Evolutionary conservation across 2,329 filamentous ascomycete genomes (phyloP).

Genomic region (Cladophialophora chaetospira): DNA sequence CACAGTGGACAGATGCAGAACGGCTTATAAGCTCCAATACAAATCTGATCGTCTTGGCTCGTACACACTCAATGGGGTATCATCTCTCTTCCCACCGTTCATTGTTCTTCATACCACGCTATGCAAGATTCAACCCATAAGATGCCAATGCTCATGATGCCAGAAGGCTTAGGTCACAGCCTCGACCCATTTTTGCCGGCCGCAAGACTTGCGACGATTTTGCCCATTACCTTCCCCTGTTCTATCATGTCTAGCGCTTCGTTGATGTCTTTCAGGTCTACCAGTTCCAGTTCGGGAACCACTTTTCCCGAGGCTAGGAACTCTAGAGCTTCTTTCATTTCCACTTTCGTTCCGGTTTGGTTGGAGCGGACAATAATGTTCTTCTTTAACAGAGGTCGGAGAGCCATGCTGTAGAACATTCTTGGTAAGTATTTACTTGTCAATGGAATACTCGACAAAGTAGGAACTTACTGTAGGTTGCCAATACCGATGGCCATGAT

Average conservation of each 20-base stretch:
- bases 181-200: background rate
- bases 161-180: background rate
- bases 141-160: background rate
- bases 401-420: constrained; percentile 10
- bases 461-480: constrained; percentile 11
- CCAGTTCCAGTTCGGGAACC: constrained; percentile 11
- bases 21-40: background rate
- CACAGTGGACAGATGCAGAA: constrained; percentile 2
- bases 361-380: constrained; percentile 11
- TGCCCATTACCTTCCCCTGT: constrained; percentile 13
- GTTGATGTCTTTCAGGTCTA: constrained; percentile 7
- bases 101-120: too few relatives aligned
- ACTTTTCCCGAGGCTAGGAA: constrained; percentile 6
- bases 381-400: constrained; percentile 11
- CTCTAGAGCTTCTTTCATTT: constrained; percentile 8
- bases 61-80: background rate
- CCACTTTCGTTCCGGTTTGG: constrained; percentile 12
- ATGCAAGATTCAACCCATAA: too few relatives aligned
- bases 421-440: background rate
- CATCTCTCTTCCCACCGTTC: background rate
- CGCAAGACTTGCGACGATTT: constrained; percentile 2
- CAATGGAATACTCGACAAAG: background rate
- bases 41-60: background rate
- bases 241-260: constrained; percentile 10
- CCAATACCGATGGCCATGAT: constrained; percentile 21